Evolutionary conservation across 1,284 basidiomycete species (phyloP).

Genomic region (Naganishia sp.): DNA sequence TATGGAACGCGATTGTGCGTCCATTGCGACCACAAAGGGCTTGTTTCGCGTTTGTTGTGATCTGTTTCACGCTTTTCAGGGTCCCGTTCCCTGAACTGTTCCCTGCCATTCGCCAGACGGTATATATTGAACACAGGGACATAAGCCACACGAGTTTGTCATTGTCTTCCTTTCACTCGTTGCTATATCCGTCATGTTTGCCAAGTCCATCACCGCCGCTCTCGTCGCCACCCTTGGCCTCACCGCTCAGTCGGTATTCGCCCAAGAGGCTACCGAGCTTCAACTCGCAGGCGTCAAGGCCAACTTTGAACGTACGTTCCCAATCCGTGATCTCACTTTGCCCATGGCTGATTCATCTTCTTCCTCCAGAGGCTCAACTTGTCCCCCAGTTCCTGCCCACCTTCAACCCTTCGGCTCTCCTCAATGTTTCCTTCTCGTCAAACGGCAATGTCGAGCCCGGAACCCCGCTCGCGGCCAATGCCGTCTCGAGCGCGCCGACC

Average conservation of each 20-base stretch:
- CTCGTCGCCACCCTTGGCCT: conserved; percentile 21
- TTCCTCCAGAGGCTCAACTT: conserved; percentile 55
- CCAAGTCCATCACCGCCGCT: conserved; percentile 26
- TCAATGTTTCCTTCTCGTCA: conserved; percentile 59
- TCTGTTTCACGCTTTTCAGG: not conserved
- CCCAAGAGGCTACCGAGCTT: conserved; percentile 18
- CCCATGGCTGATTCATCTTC: not conserved
- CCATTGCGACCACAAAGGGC: not conserved
- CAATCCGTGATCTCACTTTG: no score
- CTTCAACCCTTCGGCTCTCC: conserved; percentile 62
- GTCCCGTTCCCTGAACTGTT: not conserved
- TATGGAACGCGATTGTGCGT: not conserved
- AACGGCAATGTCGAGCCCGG: conserved; percentile 60
- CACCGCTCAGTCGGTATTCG: conserved; percentile 15
- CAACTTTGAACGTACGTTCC: conserved; percentile 45
- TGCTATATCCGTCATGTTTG: conserved; percentile 24
- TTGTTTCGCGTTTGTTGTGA: not conserved
- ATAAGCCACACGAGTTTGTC: not conserved
- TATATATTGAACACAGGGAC: not conserved
- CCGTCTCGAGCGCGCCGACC: conserved; percentile 34
- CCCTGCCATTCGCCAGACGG: not conserved
- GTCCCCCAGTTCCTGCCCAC: conserved; percentile 62
- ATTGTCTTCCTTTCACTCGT: not conserved
- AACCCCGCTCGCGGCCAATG: conserved; percentile 61
- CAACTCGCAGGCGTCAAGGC: conserved; percentile 45